Evolutionary conservation across 2,329 filamentous ascomycete species (phyloP).

Genomic region (Nemania serpens): DNA sequence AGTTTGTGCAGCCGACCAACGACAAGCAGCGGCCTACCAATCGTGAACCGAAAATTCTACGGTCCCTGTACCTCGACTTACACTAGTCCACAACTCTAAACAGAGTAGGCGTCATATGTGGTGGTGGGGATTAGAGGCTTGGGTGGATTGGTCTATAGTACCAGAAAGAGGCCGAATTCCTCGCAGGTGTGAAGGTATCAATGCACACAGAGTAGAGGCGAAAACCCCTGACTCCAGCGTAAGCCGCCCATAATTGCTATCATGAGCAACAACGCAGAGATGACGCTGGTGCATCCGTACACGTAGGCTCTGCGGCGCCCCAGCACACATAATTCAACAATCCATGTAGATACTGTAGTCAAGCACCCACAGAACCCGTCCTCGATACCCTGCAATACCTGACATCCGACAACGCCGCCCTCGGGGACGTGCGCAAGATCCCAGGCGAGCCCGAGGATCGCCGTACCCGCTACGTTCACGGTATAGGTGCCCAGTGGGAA

Average conservation of each 20-base stretch:
- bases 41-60: background rate
- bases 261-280: conserved; percentile 61
- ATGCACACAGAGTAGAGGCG: conserved; percentile 45
- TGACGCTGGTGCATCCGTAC: conserved; percentile 68
- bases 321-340: conserved; percentile 61
- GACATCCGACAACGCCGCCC: conserved; percentile 64
- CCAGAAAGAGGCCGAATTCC: background rate
- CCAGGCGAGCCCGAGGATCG: conserved; percentile 74
- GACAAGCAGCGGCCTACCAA: background rate
- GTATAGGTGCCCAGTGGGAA: conserved; percentile 88
- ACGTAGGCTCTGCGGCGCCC: conserved; percentile 61
- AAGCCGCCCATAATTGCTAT: conserved; percentile 76
- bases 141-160: background rate
- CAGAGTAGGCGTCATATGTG: background rate
- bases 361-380: conserved; percentile 71
- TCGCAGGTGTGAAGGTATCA: conserved; percentile 14
- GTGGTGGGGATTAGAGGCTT: too few species aligned
- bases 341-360: conserved; percentile 71
- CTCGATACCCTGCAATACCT: conserved; percentile 68
- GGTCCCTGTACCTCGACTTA: background rate
- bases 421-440: conserved; percentile 73
- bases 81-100: background rate
- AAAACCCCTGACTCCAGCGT: conserved; percentile 68
- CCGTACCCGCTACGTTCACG: conserved; percentile 79
- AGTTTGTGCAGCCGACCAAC: background rate